These are phyloP conservation scores for Spongospora subterranea DNA, from an alignment of 208 protist species.

Conservation along the genomic window DNA sequence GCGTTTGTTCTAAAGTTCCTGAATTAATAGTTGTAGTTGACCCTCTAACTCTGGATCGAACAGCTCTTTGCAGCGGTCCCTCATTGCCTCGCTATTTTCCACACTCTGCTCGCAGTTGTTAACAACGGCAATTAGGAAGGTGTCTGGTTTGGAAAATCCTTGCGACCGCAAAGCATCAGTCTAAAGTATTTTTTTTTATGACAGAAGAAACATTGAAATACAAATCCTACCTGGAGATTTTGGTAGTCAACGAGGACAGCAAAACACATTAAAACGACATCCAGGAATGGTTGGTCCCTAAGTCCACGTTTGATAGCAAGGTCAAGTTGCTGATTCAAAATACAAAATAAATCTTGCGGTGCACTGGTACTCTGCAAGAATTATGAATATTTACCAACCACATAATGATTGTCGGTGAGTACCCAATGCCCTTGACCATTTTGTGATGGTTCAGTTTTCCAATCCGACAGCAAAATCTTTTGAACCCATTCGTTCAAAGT, in stretches of 20 bases:
- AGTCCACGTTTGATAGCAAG: slow-evolving; percentile 29
- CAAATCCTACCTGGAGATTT: neutral
- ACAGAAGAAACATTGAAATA: no score
- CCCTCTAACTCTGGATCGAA: slow-evolving; percentile 18
- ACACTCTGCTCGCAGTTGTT: slow-evolving; percentile 42
- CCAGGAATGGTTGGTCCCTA: slow-evolving; percentile 3
- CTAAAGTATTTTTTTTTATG: no score
- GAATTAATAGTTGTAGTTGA: neutral
- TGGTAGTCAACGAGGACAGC: slow-evolving; percentile 1
- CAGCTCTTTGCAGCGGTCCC: neutral
- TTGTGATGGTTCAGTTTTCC: neutral
- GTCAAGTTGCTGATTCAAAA: slow-evolving; percentile 50
- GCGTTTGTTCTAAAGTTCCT: neutral
- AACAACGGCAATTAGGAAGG: neutral
- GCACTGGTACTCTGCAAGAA: slow-evolving; percentile 8
- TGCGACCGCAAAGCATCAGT: neutral
- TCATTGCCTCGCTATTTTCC: slow-evolving; percentile 12
- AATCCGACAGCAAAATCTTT: slow-evolving; percentile 40
- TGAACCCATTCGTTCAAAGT: slow-evolving; percentile 1
- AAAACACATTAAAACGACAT: slow-evolving; percentile 10
- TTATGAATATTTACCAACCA: neutral
- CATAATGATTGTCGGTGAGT: neutral
- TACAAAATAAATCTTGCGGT: slow-evolving; percentile 35
- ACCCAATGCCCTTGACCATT: neutral
- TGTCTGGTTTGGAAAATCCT: neutral